A percentile compares a stretch with the other conserved stretches of the same genome.
phyloP scores from a whole-genome alignment of 108 stramenopile species.

The Mayamaea pseudoterrestris region DNA sequence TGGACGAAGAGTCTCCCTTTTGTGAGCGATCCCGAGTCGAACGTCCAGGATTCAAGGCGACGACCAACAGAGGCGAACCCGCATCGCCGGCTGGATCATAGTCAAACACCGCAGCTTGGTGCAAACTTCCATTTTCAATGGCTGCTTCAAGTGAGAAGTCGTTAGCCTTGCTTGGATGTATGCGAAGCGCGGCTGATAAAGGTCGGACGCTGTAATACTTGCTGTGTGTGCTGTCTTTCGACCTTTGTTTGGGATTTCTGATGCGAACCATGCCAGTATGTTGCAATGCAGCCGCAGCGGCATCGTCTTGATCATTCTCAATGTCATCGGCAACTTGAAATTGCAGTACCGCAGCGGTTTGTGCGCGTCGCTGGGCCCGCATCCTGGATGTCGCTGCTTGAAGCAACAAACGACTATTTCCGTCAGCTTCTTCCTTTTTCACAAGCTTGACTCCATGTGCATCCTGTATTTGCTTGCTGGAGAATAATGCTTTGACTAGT shows the following conservation, averaged over 20 bases:
- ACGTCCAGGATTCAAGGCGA: slow-evolving; percentile 45
- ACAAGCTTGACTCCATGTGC: slow-evolving; percentile 1
- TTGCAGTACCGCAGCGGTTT: slow-evolving; percentile 46
- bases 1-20: not conserved
- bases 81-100: slow-evolving; percentile 57
- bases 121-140: slow-evolving; percentile 40
- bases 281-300: slow-evolving; percentile 13
- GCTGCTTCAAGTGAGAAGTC: slow-evolving; percentile 38
- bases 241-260: slow-evolving; percentile 6
- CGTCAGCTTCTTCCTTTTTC: not conserved
- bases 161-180: slow-evolving; percentile 37
- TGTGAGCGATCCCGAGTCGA: slow-evolving; percentile 15
- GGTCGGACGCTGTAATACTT: slow-evolving; percentile 24
- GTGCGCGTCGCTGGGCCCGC: slow-evolving; percentile 37
- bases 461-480: slow-evolving; percentile 12
- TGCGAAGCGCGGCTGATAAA: slow-evolving; percentile 59
- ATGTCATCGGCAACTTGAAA: slow-evolving; percentile 21
- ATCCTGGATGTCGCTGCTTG: slow-evolving; percentile 31
- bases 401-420: slow-evolving; percentile 15
- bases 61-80: slow-evolving; percentile 47
- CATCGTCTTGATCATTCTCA: slow-evolving; percentile 20
- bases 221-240: not conserved
- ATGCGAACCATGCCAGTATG: slow-evolving; percentile 36
- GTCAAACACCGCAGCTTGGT: slow-evolving; percentile 49
- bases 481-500: slow-evolving; percentile 41